phyloP scores from a whole-genome alignment of 1,284 basidiomycete species.

The Ceratobasidium sp. region DNA sequence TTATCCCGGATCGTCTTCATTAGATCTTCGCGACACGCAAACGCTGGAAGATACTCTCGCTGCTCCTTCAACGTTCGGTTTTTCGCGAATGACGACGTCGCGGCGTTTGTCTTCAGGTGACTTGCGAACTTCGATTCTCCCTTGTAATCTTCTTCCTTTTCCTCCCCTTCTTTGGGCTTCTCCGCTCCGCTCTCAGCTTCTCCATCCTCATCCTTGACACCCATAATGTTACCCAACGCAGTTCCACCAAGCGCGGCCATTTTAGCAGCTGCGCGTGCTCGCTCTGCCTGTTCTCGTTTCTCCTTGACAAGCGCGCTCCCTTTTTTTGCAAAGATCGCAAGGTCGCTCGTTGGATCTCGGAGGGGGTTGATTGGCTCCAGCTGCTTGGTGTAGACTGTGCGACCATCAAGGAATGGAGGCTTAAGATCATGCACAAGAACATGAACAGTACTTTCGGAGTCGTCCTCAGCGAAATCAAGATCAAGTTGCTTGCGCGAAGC shows the following conservation, averaged over 20 bases:
- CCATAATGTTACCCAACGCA: slow-evolving; percentile 95
- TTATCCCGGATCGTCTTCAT: slow-evolving; percentile 93
- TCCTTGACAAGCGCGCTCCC: slow-evolving; percentile 94
- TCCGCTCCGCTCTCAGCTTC: slow-evolving; percentile 76
- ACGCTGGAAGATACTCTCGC: slow-evolving; percentile 96
- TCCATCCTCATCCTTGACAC: slow-evolving; percentile 94
- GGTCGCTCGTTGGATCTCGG: slow-evolving; percentile 91
- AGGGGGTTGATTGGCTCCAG: slow-evolving; percentile 98
- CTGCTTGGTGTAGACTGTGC: slow-evolving; percentile 96
- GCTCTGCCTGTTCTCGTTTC: slow-evolving; percentile 94
- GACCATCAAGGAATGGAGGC: slow-evolving; percentile 97
- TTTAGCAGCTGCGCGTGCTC: slow-evolving; percentile 95
- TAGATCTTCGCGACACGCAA: slow-evolving; percentile 95
- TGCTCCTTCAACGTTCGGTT: slow-evolving; percentile 92
- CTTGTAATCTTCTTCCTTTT: slow-evolving; percentile 82
- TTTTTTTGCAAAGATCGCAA: slow-evolving; percentile 96
- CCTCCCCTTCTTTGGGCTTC: slow-evolving; percentile 65
- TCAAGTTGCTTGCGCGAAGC: slow-evolving; percentile 88
- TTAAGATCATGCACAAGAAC: slow-evolving; percentile 97
- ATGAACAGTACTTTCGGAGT: slow-evolving; percentile 94
- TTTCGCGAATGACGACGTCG: slow-evolving; percentile 86
- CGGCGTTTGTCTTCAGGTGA: slow-evolving; percentile 84
- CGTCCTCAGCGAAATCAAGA: slow-evolving; percentile 89
- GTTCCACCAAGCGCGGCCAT: slow-evolving; percentile 94
- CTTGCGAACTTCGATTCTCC: slow-evolving; percentile 96